Conservation (phyloP, 257 asterid genomes). For the Striga asiatica region DNA sequence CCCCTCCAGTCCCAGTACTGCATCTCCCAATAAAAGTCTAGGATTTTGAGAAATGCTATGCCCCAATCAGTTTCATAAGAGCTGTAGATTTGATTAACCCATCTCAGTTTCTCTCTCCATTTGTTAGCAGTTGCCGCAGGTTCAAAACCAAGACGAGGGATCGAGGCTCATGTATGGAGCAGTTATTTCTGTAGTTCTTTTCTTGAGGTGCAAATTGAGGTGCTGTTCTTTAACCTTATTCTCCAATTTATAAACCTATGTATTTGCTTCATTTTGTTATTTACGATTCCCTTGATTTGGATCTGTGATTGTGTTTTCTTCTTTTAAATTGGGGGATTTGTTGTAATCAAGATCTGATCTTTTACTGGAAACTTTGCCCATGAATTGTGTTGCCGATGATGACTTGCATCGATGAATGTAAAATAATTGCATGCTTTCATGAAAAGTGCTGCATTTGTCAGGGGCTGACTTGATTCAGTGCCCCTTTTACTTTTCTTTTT, state of each 20-base stretch:
- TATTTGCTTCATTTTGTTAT: neutral
- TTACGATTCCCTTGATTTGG: constrained; percentile 16
- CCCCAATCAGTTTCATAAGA: constrained; percentile 16
- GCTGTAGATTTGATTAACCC: neutral
- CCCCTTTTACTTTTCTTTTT: constrained; percentile 6
- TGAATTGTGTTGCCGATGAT: constrained; percentile 4
- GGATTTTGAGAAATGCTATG: constrained; percentile 13
- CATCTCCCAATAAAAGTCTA: constrained; percentile 20
- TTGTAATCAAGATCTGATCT: constrained; percentile 25
- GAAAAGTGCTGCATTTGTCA: constrained; percentile 31
- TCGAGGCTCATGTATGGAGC: constrained; percentile 17
- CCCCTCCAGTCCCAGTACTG: constrained; percentile 18
- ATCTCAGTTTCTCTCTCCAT: constrained; percentile 22
- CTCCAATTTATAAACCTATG: too few species aligned
- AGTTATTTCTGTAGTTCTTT: neutral
- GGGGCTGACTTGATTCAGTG: constrained; percentile 34
- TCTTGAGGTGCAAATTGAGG: constrained; percentile 31
- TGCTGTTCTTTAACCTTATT: constrained; percentile 13
- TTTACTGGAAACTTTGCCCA: neutral
- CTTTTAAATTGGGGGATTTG: neutral
- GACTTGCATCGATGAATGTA: constrained; percentile 1
- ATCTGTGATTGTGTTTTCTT: constrained; percentile 20
- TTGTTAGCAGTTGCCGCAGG: constrained; percentile 18
- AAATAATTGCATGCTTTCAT: constrained; percentile 24
- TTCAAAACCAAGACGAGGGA: constrained; percentile 18